Evolutionary conservation across 2,329 filamentous ascomycete species (phyloP), one percentile per base, ranked within the genome.

Genomic region (Ophiostoma sp.): DNA sequence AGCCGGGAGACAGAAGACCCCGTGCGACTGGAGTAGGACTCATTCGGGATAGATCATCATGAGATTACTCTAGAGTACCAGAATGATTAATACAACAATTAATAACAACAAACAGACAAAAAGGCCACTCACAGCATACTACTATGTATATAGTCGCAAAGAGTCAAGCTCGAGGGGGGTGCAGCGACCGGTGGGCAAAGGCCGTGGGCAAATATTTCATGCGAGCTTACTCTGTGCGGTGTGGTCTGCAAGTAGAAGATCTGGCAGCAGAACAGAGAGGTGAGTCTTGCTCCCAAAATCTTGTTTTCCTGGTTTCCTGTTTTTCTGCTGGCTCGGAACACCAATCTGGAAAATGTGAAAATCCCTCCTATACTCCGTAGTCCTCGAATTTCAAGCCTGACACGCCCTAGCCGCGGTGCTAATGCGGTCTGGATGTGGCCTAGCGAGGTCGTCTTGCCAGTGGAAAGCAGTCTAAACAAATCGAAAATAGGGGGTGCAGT

Each of bases 401-500:
- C 23, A 27, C 27, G 23, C 57, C 27, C 57, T 62, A 33, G 57
- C 57, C 6, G 57, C 27, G 3, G 57, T 62, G 57, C 57, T 62
- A 33, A 62, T 8, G 15, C 7, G 11, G 27, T 62, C 57, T 62
- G 57, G 27, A 62, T 62, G 57, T 62, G 23, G 57, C 57, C 57
- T 62, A 62, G 57, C 57, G 57, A 62, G 57, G 57, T 62, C 11
- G 57, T 62, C 15, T 62, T 5, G 27, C 57, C 57, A 62, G 57
- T 62, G 15, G 27, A 31, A 62, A 33, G 15, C 33, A 62, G 52
- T 27, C n/a, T 3, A 27, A 27, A 57, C 4, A 2, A 20, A n/a
- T 57, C 52, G 10, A 57, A 57, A 57, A 57, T 27, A 31, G 23
- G 52, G 54, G 57, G 27, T 27, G 4, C 15, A 27, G 6, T 31